Evolutionary conservation across 306 rosid species (phyloP).

Genomic region (Castanospermum australe): DNA sequence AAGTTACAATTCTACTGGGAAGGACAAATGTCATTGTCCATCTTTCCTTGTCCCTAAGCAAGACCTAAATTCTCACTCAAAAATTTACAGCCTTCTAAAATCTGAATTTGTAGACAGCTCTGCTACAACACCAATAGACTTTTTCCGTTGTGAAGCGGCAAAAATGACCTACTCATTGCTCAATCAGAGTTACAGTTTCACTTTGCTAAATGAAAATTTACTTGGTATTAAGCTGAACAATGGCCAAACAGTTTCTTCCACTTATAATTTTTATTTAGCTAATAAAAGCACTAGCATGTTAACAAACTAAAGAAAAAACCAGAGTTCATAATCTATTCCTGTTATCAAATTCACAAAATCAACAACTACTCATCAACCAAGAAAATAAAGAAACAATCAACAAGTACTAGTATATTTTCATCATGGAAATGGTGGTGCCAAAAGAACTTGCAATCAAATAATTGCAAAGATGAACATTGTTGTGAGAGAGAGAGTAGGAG

Average conservation of each 20-base stretch:
- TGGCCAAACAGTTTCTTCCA: neutral
- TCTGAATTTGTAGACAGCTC: neutral
- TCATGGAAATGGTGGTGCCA: neutral
- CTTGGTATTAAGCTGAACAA: neutral
- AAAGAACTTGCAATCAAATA: neutral
- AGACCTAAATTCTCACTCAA: neutral
- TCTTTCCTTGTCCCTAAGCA: neutral
- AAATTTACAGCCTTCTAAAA: neutral
- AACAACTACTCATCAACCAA: neutral
- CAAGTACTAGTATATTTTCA: neutral
- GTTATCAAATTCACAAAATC: neutral
- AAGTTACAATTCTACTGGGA: neutral
- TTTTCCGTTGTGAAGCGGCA: neutral
- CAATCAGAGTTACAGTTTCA: no score
- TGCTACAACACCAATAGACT: neutral
- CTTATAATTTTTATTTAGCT: neutral
- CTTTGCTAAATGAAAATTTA: neutral
- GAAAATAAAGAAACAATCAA: neutral
- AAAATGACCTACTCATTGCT: neutral
- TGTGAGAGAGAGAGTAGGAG: neutral
- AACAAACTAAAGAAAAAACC: neutral
- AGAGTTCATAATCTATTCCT: neutral
- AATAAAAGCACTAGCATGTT: neutral
- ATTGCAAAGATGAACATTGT: neutral
- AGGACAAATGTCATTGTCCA: neutral